A percentile compares a stretch with the other conserved stretches of the same genome.
These are phyloP conservation scores for Erodium chrysanthum DNA, from an alignment of 441 rosid genomes.

Conservation along the genomic window DNA sequence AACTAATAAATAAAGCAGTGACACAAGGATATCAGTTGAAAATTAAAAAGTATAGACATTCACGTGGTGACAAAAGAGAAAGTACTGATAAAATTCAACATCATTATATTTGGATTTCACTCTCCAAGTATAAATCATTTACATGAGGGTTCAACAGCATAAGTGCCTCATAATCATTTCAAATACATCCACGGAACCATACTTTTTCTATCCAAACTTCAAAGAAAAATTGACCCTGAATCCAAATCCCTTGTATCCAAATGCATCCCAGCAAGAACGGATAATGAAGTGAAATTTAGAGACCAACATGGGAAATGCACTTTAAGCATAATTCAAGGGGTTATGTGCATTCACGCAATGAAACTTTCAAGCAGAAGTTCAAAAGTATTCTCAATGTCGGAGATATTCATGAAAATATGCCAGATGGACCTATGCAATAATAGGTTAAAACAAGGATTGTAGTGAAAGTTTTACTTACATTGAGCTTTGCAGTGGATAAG, in stretches of 20 bases:
- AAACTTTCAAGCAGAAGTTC: neutral
- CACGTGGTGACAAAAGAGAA: neutral
- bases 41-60: neutral
- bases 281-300: neutral
- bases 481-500: conserved; percentile 55
- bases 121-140: neutral
- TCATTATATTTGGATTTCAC: neutral
- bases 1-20: neutral
- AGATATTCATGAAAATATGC: neutral
- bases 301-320: neutral
- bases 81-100: neutral
- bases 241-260: too few species aligned
- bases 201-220: neutral
- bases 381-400: neutral
- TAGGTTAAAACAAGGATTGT: neutral
- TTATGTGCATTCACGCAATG: conserved; percentile 6
- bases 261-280: neutral
- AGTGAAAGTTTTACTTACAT: conserved; percentile 32
- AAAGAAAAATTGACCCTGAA: too few species aligned
- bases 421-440: neutral
- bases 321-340: neutral
- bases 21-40: too few species aligned
- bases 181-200: neutral
- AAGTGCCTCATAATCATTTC: neutral
- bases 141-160: neutral